Conservation (phyloP, 2,329 filamentous ascomycete species). For the Aspergillus cejpii region DNA sequence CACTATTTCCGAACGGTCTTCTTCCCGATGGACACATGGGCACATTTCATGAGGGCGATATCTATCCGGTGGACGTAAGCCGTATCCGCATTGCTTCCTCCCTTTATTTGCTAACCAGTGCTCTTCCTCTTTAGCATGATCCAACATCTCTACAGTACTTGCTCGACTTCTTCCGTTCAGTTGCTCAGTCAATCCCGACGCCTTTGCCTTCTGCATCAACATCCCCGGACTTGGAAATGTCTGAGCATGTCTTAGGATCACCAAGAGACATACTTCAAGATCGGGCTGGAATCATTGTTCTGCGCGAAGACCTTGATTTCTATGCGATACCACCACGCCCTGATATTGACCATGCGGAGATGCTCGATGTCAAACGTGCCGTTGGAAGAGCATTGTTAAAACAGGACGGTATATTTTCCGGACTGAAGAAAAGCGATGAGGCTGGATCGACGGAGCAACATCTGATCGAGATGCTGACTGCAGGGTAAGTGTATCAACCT, state of each 20-base stretch:
- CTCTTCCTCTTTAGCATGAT: conserved; percentile 67
- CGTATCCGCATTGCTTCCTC: no score
- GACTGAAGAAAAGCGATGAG: conserved; percentile 89
- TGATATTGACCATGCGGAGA: conserved; percentile 78
- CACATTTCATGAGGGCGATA: conserved; percentile 83
- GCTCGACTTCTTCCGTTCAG: conserved; percentile 95
- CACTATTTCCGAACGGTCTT: conserved; percentile 96
- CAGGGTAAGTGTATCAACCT: conserved; percentile 61
- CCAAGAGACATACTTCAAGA: conserved; percentile 74
- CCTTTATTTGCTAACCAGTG: neutral
- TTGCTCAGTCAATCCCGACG: conserved; percentile 82
- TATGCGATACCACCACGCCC: conserved; percentile 85
- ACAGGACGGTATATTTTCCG: conserved; percentile 94
- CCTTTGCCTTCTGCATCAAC: conserved; percentile 60
- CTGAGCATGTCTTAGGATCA: conserved; percentile 65
- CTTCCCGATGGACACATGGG: conserved; percentile 96
- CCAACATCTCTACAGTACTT: conserved; percentile 95
- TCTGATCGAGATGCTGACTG: conserved; percentile 97
- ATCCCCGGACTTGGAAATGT: conserved; percentile 53
- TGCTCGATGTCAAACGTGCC: conserved; percentile 93
- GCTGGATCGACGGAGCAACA: conserved; percentile 95
- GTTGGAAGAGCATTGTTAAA: conserved; percentile 77
- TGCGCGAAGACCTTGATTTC: conserved; percentile 94
- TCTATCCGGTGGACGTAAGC: conserved; percentile 96
- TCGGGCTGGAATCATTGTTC: conserved; percentile 90